phyloP scores from a whole-genome alignment of 495 filamentous ascomycete species.

The Neurospora sublineolata region DNA sequence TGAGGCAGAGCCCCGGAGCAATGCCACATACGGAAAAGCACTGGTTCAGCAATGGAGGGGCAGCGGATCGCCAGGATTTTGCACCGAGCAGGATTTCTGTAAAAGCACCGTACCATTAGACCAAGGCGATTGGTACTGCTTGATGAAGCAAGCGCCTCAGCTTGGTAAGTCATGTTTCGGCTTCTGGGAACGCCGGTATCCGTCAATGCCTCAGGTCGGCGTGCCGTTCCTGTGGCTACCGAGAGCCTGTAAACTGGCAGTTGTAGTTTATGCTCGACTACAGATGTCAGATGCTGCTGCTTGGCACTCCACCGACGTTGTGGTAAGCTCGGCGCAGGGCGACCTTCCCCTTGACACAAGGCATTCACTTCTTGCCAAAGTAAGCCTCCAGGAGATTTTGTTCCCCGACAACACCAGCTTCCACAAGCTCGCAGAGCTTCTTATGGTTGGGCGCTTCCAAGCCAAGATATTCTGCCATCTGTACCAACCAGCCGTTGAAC shows the following conservation, averaged over 20 bases:
- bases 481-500: constrained; percentile 73
- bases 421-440: constrained; percentile 20
- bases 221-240: neutral
- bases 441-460: constrained; percentile 16
- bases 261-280: neutral
- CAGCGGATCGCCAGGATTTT: neutral
- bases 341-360: constrained; percentile 1
- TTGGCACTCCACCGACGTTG: neutral
- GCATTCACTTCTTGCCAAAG: constrained; percentile 9
- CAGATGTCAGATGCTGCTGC: neutral
- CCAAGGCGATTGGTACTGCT: neutral
- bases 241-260: neutral
- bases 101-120: neutral
- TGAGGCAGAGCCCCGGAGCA: neutral
- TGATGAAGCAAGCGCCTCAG: neutral
- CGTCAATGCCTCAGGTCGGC: neutral
- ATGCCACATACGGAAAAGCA: neutral
- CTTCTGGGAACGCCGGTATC: neutral
- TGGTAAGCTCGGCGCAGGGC: neutral
- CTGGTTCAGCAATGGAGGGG: neutral
- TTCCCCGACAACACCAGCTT: constrained; percentile 6
- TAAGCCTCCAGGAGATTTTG: constrained; percentile 11
- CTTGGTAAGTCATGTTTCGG: neutral
- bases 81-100: neutral
- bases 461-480: constrained; percentile 20